Percentiles rank a stretch among this genome's conserved stretches.
phyloP scores from a whole-genome alignment of 2,329 filamentous ascomycete species.

The Neocucurbitaria cava region DNA sequence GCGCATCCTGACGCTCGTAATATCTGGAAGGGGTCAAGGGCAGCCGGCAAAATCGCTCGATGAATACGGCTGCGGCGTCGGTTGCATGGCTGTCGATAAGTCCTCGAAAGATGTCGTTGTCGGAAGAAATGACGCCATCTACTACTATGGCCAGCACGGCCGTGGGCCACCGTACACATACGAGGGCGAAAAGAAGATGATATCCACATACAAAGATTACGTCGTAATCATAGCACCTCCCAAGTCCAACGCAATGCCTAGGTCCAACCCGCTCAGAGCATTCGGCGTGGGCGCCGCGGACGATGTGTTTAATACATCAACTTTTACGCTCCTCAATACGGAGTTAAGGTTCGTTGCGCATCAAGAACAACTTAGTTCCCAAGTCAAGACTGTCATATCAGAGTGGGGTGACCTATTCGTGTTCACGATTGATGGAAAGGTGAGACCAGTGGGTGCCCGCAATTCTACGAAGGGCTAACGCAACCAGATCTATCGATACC shows the following conservation, averaged over 20 bases:
- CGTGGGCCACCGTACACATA: constrained; percentile 89
- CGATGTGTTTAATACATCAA: constrained; percentile 83
- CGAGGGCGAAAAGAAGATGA: constrained; percentile 85
- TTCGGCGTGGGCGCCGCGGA: constrained; percentile 78
- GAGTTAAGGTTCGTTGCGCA: constrained; percentile 90
- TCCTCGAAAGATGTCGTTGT: constrained; percentile 85
- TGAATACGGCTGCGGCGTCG: constrained; percentile 87
- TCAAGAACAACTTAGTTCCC: constrained; percentile 81
- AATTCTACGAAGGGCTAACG: constrained; percentile 13
- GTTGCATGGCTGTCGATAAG: constrained; percentile 89
- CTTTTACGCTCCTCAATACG: constrained; percentile 89
- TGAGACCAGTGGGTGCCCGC: constrained; percentile 48
- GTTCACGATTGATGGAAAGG: constrained; percentile 91
- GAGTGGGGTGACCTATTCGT: constrained; percentile 93
- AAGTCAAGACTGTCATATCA: constrained; percentile 79
- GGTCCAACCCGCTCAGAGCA: constrained; percentile 69
- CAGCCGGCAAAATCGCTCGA: constrained; percentile 88
- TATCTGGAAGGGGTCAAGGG: constrained; percentile 87
- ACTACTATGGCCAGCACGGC: constrained; percentile 87
- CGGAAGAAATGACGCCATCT: constrained; percentile 93
- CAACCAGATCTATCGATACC: constrained; percentile 79
- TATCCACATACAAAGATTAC: constrained; percentile 83
- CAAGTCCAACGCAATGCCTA: constrained; percentile 60
- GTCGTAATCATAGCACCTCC: constrained; percentile 85
- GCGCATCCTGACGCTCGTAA: constrained; percentile 82